Base-by-base conservation (phyloP, 192 early-diverging fungal species). In the Linnemannia elongata region DNA sequence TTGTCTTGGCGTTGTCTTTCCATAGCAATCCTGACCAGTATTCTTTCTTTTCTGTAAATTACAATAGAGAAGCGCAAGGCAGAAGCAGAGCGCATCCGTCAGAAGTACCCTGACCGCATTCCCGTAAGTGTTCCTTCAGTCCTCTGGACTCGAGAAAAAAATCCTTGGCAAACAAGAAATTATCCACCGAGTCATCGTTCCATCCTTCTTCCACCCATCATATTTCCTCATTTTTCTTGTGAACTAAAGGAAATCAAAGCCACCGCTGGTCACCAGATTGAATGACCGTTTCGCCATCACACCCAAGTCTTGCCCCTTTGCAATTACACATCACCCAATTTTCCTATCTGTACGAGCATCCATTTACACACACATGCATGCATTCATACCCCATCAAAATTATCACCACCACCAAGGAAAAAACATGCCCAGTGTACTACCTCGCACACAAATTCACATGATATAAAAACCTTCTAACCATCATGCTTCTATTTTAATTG, bases 81-180 rank as follows among this genome's bases (percentile, higher is more conserved):
- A 39, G 98, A 99, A 91, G 97, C 97, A 72, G 97, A 99, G 79
- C 93, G 97, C 75, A 99, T 99, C 88, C 93, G 97, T 70, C 93
- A 95, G 89, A 99, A 99, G 93, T 99, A 99, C 88, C 97, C 98
- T 60, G 96, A 96, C 89, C 92, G 96, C 55, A 96, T 96, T 87
- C 96, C 96, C 30, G 94, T 88, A 87, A 83, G 89, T 88, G 18
- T 54, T 36, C 17, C 54, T 15, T 15, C 38, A 18, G 17, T 38
- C 66, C 33, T 1, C 33, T 7, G n/a, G 24, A 73, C 44, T 2
- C 52, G 3, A 55, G 20, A 55, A 57, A 63, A 66, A 66, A 63
- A 33, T 30, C n/a, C 60, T 33, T 41, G 30, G 44, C 33, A 52
- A 49, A 68, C 36, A 38, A 4, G 13, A 45, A 45, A 3, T 1